Conservation (phyloP, 1,284 basidiomycete genomes). For the Tetrapyrgos nigripes region DNA sequence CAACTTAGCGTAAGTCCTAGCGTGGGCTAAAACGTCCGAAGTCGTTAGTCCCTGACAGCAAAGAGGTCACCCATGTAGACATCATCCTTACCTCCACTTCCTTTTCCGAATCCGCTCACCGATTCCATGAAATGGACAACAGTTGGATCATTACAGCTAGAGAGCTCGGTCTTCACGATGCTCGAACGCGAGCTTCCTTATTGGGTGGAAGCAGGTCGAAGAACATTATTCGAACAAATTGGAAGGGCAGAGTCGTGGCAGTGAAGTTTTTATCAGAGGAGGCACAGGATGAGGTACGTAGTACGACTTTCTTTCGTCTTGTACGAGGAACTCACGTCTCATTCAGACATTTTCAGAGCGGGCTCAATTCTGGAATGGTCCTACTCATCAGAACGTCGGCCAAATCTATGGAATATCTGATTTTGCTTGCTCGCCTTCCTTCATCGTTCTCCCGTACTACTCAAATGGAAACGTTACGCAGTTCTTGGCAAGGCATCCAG, state of each 20-base stretch:
- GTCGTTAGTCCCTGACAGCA: not conserved
- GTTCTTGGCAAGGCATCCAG: conserved; percentile 22
- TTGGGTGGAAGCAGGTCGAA: not conserved
- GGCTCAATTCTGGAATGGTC: conserved; percentile 24
- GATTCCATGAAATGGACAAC: not conserved
- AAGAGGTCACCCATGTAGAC: not conserved
- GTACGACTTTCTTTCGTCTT: conserved; percentile 11
- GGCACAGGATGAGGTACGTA: conserved; percentile 15
- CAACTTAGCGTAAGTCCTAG: not conserved
- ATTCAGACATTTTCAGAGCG: conserved; percentile 22
- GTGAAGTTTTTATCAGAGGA: conserved; percentile 27
- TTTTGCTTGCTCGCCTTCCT: conserved; percentile 25
- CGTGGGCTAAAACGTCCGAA: not conserved
- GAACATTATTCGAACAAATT: conserved; percentile 16
- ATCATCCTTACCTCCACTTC: not conserved
- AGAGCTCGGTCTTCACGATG: not conserved
- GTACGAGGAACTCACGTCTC: not conserved
- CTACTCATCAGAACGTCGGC: conserved; percentile 27
- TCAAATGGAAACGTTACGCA: conserved; percentile 24
- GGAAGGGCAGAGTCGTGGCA: conserved; percentile 25
- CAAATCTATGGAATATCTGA: conserved; percentile 27
- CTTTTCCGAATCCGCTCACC: not conserved
- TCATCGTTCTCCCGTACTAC: conserved; percentile 24
- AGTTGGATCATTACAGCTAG: not conserved
- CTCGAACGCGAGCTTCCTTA: not conserved